phyloP scores from a whole-genome alignment of 306 rosid genomes.

The Abrus precatorius region DNA sequence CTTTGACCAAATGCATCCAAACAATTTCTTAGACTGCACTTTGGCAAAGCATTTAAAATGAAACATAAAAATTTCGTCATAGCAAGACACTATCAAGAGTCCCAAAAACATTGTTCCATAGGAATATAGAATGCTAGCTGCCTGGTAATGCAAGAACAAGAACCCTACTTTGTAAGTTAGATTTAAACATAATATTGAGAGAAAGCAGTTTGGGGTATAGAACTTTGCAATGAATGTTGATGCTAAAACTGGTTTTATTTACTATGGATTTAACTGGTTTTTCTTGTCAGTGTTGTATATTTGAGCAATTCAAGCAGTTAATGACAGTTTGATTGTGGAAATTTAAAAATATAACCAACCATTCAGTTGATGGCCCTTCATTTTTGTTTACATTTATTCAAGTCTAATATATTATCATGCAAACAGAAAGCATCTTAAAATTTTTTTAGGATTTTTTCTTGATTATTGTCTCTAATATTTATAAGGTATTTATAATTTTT shows the following conservation, averaged over 20 bases:
- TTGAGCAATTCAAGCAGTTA: constrained; percentile 36
- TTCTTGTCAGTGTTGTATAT: constrained; percentile 1
- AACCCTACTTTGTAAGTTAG: constrained; percentile 26
- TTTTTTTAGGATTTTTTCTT: constrained; percentile 15
- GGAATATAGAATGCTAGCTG: constrained; percentile 24
- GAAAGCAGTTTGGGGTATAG: constrained; percentile 36
- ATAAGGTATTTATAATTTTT: background rate
- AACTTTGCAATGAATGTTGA: constrained; percentile 27
- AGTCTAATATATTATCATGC: constrained; percentile 16
- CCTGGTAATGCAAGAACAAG: constrained; percentile 26
- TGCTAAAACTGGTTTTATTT: constrained; percentile 20
- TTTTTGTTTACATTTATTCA: constrained; percentile 25
- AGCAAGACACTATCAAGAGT: constrained; percentile 12
- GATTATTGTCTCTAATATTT: constrained; percentile 39
- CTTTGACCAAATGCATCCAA: background rate
- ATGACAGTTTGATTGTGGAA: constrained; percentile 39
- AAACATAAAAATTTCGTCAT: background rate
- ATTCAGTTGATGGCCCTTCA: constrained; percentile 34
- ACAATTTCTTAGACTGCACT: background rate
- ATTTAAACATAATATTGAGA: constrained; percentile 32
- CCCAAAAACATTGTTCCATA: background rate
- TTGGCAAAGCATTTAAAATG: constrained; percentile 18
- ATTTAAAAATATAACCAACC: constrained; percentile 26
- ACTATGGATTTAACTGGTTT: constrained; percentile 35
- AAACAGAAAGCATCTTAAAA: constrained; percentile 1